These are phyloP conservation scores for Plasmodium blacklocki DNA, from an alignment of 169 alveolate genomes.

Conservation along the genomic window DNA sequence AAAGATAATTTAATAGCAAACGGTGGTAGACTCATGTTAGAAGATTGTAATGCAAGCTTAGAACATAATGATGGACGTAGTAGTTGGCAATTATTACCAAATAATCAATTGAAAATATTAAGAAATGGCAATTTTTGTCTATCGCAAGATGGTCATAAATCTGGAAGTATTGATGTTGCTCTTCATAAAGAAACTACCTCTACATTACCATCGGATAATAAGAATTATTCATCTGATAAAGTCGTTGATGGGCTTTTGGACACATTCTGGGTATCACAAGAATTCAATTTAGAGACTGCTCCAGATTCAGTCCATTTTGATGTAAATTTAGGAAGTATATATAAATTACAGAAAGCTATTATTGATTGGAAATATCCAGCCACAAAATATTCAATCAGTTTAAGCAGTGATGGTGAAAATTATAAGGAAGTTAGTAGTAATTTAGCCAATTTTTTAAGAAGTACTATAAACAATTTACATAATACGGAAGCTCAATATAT, in stretches of 20 bases:
- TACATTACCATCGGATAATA: constrained; percentile 83
- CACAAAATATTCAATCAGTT: constrained; percentile 83
- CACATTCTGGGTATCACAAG: constrained; percentile 89
- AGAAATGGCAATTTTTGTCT: constrained; percentile 91
- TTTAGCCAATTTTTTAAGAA: constrained; percentile 79
- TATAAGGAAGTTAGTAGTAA: constrained; percentile 56
- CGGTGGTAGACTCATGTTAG: constrained; percentile 83
- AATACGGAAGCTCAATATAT: constrained; percentile 80
- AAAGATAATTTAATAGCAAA: constrained; percentile 84
- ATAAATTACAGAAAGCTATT: constrained; percentile 82
- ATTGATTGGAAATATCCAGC: constrained; percentile 93
- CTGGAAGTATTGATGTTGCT: constrained; percentile 91
- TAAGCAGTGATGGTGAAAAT: constrained; percentile 83
- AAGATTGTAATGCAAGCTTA: constrained; percentile 61
- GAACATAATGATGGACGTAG: constrained; percentile 81
- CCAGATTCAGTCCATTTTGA: constrained; percentile 85
- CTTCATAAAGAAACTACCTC: constrained; percentile 83
- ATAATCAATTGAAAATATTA: constrained; percentile 89
- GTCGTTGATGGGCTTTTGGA: constrained; percentile 90
- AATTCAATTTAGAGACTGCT: constrained; percentile 80
- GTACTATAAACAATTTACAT: constrained; percentile 79
- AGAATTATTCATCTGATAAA: constrained; percentile 80
- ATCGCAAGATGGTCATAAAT: constrained; percentile 89
- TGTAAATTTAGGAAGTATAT: constrained; percentile 86
- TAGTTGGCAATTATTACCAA: constrained; percentile 90